These are phyloP conservation scores for Nitzschia palea DNA, from an alignment of 108 stramenopile genomes.

Conservation along the genomic window DNA sequence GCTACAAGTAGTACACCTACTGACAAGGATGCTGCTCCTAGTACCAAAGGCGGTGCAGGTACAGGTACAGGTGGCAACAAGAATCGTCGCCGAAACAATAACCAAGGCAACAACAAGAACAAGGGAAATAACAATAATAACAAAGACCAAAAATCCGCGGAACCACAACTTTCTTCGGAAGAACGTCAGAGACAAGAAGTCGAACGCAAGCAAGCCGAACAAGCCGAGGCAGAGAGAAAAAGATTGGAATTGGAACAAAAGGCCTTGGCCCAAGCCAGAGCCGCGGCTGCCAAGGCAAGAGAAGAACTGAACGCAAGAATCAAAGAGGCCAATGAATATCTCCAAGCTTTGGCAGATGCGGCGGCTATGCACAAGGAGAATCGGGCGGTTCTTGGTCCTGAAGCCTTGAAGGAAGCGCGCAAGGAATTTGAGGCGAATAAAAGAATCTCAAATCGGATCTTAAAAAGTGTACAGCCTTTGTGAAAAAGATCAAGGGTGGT, in stretches of 20 bases:
- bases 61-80: constrained; percentile 11
- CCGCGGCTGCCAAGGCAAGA: constrained; percentile 17
- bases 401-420: constrained; percentile 27
- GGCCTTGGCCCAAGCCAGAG: constrained; percentile 20
- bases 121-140: constrained; percentile 5
- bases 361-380: constrained; percentile 15
- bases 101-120: constrained; percentile 6
- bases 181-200: constrained; percentile 28
- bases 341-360: constrained; percentile 24
- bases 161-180: constrained; percentile 22
- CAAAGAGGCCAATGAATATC: constrained; percentile 31
- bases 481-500: constrained; percentile 88
- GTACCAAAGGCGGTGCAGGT: constrained; percentile 5
- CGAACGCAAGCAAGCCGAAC: constrained; percentile 26
- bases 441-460: constrained; percentile 90
- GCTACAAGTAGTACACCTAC: not conserved
- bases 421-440: constrained; percentile 68
- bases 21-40: not conserved
- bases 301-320: constrained; percentile 26
- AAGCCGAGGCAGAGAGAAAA: constrained; percentile 36
- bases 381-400: constrained; percentile 24
- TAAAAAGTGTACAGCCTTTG: constrained; percentile 96
- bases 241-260: constrained; percentile 30
- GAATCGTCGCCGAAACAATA: constrained; percentile 8
- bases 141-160: constrained; percentile 11